Conservation (phyloP, 2,329 filamentous ascomycete genomes). For the Rhynchosporium agropyri region DNA sequence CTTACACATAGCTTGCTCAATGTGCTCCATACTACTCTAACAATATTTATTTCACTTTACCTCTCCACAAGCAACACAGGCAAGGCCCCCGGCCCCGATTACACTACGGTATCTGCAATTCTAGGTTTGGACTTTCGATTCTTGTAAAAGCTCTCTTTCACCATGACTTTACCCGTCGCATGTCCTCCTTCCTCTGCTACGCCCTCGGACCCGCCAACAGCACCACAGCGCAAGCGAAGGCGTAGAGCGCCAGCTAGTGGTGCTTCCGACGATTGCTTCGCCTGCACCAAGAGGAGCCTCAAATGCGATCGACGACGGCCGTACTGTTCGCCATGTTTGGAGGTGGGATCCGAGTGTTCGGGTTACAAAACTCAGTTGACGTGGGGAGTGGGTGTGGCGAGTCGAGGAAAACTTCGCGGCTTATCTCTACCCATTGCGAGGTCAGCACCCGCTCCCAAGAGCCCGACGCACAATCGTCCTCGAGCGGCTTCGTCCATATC, state of each 20-base stretch:
- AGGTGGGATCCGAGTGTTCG: slow-evolving; percentile 88
- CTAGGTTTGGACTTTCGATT: background rate
- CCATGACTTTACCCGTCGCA: slow-evolving; percentile 42
- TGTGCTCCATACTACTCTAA: slow-evolving; percentile 26
- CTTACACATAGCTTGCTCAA: slow-evolving; percentile 31
- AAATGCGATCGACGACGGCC: slow-evolving; percentile 91
- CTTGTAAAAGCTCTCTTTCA: slow-evolving; percentile 19
- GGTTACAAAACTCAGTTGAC: slow-evolving; percentile 97
- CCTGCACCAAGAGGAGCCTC: slow-evolving; percentile 79
- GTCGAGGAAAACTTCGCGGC: slow-evolving; percentile 89
- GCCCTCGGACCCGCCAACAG: slow-evolving; percentile 37
- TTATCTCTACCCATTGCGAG: slow-evolving; percentile 74
- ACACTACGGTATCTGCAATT: no score
- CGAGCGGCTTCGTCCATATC: slow-evolving; percentile 38
- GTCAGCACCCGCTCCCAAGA: slow-evolving; percentile 51
- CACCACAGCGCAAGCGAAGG: slow-evolving; percentile 62
- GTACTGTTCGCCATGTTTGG: slow-evolving; percentile 93
- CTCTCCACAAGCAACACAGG: background rate
- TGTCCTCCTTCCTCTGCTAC: slow-evolving; percentile 40
- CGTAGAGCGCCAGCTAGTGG: slow-evolving; percentile 87
- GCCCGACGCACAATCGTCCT: slow-evolving; percentile 37
- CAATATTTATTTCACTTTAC: slow-evolving; percentile 20
- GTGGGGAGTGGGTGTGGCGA: slow-evolving; percentile 95
- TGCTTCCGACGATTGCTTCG: slow-evolving; percentile 92
- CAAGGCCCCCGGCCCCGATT: no score